Evolutionary conservation across 148 eudicot species (phyloP), one percentile per base, ranked within the genome.

Genomic region (Camellia sinensis): DNA sequence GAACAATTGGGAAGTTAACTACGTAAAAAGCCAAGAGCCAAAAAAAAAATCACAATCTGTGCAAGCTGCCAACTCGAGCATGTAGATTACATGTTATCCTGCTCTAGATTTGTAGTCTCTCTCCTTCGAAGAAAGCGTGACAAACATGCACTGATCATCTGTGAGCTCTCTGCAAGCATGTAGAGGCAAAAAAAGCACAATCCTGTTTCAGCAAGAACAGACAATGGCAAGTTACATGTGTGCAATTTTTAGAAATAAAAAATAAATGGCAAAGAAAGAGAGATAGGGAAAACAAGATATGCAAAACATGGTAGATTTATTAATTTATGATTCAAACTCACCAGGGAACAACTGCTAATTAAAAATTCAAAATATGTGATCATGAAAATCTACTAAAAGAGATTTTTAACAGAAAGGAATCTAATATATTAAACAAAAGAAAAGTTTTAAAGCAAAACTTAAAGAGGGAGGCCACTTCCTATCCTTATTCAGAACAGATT

Each of bases 101-200:
- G 84, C 77, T 62, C 81, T 54, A 76, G 77, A 62, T 54, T 78
- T 48, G 82, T 59, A 11, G 82, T 76, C 50, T 90, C 96, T 82
- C 89, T 89, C 88, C 91, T 85, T 60, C 84, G 78, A 48, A 87
- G 45, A 74, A 83, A 72, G 76, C 68, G 80, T 80, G 89, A 85
- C 73, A 87, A 74, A 82, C 86, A 84, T 60, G 90, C 19, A 70
- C 82, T 84, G 72, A 83, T 79, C 40, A 87, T 84, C 66, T 87
- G 81, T 52, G 97, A 95, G 79, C 87, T 89, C 71, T 93, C 97
- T 6, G 89, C 88, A 59, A 92, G 80, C 85, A 90, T 75, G 84
- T 89, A 90, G 66, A 95, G 84, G 83, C 98, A 91, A 76, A 89
- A 89, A 76, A 95, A 82, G 89, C 98, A 93, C 83, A 95, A 83